These are phyloP conservation scores for Chalara sp. DNA, from an alignment of 2,329 filamentous ascomycete species.

Conservation along the genomic window DNA sequence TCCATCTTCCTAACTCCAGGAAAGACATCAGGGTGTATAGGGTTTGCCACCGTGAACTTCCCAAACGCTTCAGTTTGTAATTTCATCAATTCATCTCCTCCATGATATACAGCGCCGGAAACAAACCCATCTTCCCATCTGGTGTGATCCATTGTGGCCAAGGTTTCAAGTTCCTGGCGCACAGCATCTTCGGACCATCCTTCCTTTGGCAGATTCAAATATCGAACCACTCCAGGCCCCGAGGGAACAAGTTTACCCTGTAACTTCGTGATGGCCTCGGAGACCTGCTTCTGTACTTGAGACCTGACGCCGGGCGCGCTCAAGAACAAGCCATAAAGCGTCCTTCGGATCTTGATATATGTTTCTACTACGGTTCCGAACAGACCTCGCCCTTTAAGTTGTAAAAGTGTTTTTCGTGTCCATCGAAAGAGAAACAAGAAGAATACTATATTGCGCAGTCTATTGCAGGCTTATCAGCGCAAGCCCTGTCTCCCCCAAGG, in stretches of 20 bases:
- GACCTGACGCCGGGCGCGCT: slow-evolving; percentile 78
- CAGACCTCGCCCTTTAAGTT: slow-evolving; percentile 82
- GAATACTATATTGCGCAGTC: slow-evolving; percentile 82
- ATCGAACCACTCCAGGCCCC: slow-evolving; percentile 63
- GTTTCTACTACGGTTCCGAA: slow-evolving; percentile 70
- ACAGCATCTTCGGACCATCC: slow-evolving; percentile 78
- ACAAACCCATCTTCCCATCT: slow-evolving; percentile 95
- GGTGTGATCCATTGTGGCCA: slow-evolving; percentile 86
- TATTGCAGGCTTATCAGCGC: slow-evolving; percentile 27
- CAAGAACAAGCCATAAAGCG: slow-evolving; percentile 79
- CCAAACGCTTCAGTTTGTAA: slow-evolving; percentile 91
- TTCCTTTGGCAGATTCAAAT: slow-evolving; percentile 72
- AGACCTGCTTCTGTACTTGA: slow-evolving; percentile 79
- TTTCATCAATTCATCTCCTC: slow-evolving; percentile 72
- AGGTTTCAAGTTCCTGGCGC: slow-evolving; percentile 67
- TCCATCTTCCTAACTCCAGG: slow-evolving; percentile 99
- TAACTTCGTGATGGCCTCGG: slow-evolving; percentile 71
- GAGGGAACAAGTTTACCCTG: slow-evolving; percentile 76
- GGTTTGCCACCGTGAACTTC: slow-evolving; percentile 91
- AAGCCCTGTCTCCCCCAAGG: too few relatives aligned
- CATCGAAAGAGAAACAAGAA: slow-evolving; percentile 81
- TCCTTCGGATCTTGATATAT: slow-evolving; percentile 65
- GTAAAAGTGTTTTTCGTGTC: slow-evolving; percentile 72
- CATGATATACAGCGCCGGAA: slow-evolving; percentile 93
- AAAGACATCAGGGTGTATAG: slow-evolving; percentile 97